These are phyloP conservation scores for Tuber calosporum DNA, from an alignment of 495 filamentous ascomycete species.

Conservation along the genomic window DNA sequence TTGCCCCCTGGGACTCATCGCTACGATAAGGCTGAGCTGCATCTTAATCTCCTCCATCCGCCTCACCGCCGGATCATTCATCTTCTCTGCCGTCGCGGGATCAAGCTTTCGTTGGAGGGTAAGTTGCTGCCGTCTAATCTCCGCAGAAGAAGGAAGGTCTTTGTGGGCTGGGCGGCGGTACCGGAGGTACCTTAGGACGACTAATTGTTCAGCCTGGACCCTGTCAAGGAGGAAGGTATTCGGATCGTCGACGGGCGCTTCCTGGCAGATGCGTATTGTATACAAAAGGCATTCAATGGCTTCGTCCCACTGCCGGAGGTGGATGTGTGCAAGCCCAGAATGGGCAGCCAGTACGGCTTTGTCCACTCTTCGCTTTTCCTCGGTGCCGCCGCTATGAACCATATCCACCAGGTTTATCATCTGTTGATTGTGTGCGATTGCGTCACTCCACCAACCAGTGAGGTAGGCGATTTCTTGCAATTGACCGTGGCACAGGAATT, in stretches of 20 bases:
- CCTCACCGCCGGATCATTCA: background rate
- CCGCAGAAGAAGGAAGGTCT: background rate
- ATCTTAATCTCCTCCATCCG: background rate
- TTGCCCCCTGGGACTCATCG: background rate
- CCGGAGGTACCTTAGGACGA: constrained; percentile 2
- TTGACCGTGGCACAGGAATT: background rate
- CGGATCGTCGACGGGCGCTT: background rate
- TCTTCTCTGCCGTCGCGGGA: background rate
- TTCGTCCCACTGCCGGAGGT: constrained; percentile 23
- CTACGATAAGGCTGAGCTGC: background rate
- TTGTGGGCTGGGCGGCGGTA: background rate
- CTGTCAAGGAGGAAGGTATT: background rate
- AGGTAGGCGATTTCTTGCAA: constrained; percentile 3
- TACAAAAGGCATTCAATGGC: constrained; percentile 8
- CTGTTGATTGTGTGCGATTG: background rate
- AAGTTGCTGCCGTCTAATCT: background rate
- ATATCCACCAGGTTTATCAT: background rate
- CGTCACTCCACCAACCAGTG: background rate
- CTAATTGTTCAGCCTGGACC: background rate
- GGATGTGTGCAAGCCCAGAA: constrained; percentile 1
- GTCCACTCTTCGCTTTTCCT: background rate
- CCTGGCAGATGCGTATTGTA: background rate
- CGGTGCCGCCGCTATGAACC: background rate
- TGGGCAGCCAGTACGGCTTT: background rate
- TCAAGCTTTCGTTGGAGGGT: background rate